Percentiles rank a stretch among this genome's conserved stretches.
These are phyloP conservation scores for Magnolia officinalis DNA, from an alignment of 164 flowering plant genomes.

Conservation along the genomic window DNA sequence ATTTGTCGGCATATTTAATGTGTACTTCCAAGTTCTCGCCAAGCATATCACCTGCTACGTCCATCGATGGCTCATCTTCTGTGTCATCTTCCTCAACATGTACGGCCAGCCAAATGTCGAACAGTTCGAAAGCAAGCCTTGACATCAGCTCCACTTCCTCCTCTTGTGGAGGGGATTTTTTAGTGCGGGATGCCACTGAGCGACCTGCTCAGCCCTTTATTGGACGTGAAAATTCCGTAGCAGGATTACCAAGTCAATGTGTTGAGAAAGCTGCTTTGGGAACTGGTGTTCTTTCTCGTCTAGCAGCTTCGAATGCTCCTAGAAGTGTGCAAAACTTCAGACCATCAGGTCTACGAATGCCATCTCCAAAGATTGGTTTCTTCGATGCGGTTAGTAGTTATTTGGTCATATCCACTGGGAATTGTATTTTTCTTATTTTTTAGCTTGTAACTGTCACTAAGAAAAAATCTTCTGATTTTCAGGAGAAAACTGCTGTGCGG, in stretches of 20 bases:
- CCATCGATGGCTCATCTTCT: constrained; percentile 45
- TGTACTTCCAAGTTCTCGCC: background rate
- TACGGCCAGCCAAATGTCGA: constrained; percentile 38
- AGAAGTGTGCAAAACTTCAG: constrained; percentile 21
- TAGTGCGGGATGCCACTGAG: constrained; percentile 18
- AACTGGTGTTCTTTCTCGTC: constrained; percentile 22
- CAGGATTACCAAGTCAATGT: constrained; percentile 12
- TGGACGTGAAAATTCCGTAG: background rate
- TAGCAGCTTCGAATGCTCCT: constrained; percentile 21
- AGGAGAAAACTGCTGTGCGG: constrained; percentile 20
- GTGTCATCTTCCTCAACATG: constrained; percentile 68
- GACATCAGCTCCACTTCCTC: constrained; percentile 17
- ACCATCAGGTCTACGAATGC: constrained; percentile 85
- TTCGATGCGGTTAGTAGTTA: constrained; percentile 80
- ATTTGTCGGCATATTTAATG: background rate
- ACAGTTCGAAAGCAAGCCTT: constrained; percentile 29
- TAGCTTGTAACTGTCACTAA: background rate
- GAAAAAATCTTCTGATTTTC: constrained; percentile 1
- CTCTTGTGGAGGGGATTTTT: constrained; percentile 12
- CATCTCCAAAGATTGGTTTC: constrained; percentile 90
- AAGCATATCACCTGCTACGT: constrained; percentile 14
- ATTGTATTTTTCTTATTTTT: background rate
- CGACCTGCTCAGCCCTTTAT: constrained; percentile 7
- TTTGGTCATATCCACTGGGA: background rate
- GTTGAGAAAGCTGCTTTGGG: constrained; percentile 21